These are phyloP conservation scores for Pyrenochaeta sp. DNA, from an alignment of 2,329 filamentous ascomycete species.

Conservation along the genomic window DNA sequence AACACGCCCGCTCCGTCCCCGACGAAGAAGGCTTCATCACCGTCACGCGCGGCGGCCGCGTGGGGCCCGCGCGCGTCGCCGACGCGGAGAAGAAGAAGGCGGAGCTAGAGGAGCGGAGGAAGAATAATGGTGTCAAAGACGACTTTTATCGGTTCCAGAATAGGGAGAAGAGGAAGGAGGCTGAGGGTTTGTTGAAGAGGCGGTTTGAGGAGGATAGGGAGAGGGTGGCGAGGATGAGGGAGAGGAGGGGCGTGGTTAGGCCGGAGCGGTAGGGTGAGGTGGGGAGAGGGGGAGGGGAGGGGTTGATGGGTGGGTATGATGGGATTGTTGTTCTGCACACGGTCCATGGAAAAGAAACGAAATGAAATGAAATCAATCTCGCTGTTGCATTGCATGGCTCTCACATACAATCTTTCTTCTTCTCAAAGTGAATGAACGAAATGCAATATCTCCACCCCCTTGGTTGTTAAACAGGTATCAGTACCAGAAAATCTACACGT, in stretches of 20 bases:
- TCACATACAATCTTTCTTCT: too few species aligned
- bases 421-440: too few species aligned
- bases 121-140: slow-evolving; percentile 63
- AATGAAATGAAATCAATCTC: too few species aligned
- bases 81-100: slow-evolving; percentile 67
- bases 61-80: slow-evolving; percentile 75
- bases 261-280: slow-evolving; percentile 27
- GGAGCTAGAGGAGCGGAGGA: slow-evolving; percentile 61
- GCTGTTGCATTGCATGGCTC: slow-evolving; percentile 1
- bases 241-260: slow-evolving; percentile 58
- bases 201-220: slow-evolving; percentile 79
- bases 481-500: too few species aligned
- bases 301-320: neutral
- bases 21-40: slow-evolving; percentile 97
- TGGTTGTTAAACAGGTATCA: too few species aligned
- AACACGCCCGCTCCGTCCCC: slow-evolving; percentile 75
- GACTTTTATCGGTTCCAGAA: slow-evolving; percentile 88
- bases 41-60: slow-evolving; percentile 76
- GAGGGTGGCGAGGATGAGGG: slow-evolving; percentile 74
- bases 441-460: neutral
- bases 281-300: neutral
- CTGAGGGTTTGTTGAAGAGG: slow-evolving; percentile 72
- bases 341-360: too few species aligned
- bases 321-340: too few species aligned
- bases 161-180: slow-evolving; percentile 78